phyloP scores from a whole-genome alignment of 2,329 filamentous ascomycete species.

The Aspergillus oerlinghausenensis region DNA sequence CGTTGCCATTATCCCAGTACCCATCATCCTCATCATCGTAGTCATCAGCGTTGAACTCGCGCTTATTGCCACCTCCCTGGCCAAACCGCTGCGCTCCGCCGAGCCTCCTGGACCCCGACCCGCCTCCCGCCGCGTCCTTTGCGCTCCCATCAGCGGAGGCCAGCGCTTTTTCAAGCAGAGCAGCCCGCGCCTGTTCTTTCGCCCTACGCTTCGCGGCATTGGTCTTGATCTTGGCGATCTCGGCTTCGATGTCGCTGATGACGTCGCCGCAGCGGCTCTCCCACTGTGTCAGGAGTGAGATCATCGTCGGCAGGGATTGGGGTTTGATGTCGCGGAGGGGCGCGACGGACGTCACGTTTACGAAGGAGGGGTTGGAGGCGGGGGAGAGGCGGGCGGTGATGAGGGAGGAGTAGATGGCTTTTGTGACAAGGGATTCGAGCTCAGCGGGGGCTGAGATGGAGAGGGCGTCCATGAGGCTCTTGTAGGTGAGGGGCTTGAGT shows the following conservation, averaged over 20 bases:
- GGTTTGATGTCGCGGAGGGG: slow-evolving; percentile 82
- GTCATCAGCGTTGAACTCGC: slow-evolving; percentile 37
- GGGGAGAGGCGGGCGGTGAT: slow-evolving; percentile 82
- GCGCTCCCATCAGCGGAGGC: slow-evolving; percentile 29
- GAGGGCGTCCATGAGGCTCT: slow-evolving; percentile 61
- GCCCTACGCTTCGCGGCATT: slow-evolving; percentile 52
- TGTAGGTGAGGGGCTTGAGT: slow-evolving; percentile 66
- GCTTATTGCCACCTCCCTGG: slow-evolving; percentile 32
- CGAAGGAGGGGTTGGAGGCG: slow-evolving; percentile 68
- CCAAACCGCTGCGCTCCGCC: slow-evolving; percentile 10
- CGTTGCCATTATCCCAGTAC: slow-evolving; percentile 29
- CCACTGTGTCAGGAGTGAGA: slow-evolving; percentile 68
- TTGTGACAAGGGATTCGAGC: slow-evolving; percentile 82
- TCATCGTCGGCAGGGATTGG: slow-evolving; percentile 64
- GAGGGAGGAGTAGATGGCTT: slow-evolving; percentile 80
- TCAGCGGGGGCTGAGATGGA: slow-evolving; percentile 62
- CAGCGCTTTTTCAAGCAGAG: slow-evolving; percentile 48
- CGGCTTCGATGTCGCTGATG: slow-evolving; percentile 67
- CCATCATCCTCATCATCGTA: slow-evolving; percentile 35
- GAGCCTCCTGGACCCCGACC: slow-evolving; percentile 5
- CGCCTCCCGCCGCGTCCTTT: slow-evolving; percentile 5
- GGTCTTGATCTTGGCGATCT: slow-evolving; percentile 64
- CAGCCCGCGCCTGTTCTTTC: slow-evolving; percentile 47
- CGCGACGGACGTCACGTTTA: slow-evolving; percentile 74
- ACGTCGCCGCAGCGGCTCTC: slow-evolving; percentile 70